A percentile compares a stretch with the other conserved stretches of the same genome.
Conservation (phyloP, 2,329 filamentous ascomycete species). For the Aureobasidium mangrovei region DNA sequence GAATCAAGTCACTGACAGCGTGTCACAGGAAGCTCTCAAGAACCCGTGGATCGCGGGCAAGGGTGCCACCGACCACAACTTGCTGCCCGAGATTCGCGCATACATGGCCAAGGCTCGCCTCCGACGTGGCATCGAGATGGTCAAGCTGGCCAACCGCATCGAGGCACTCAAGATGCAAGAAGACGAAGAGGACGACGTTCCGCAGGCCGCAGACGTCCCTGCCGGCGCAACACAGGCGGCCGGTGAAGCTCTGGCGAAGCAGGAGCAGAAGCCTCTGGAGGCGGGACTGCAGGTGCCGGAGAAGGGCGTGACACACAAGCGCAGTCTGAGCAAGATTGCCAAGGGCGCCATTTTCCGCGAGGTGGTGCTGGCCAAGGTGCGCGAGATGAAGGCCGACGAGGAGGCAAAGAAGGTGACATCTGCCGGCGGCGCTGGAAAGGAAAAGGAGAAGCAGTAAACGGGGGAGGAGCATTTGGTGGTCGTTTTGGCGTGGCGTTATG, state of each 20-base stretch:
- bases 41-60: conserved; percentile 88
- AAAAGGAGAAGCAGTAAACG: not conserved
- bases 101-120: conserved; percentile 89
- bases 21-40: conserved; percentile 58
- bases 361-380: conserved; percentile 86
- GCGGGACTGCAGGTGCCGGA: conserved; percentile 19
- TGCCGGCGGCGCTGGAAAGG: not conserved
- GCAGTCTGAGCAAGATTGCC: conserved; percentile 49
- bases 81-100: conserved; percentile 91
- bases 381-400: conserved; percentile 82
- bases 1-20: not conserved
- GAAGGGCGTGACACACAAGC: conserved; percentile 34
- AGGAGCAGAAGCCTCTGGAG: conserved; percentile 19
- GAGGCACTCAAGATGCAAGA: conserved; percentile 89
- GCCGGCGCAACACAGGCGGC: conserved; percentile 53
- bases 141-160: conserved; percentile 93
- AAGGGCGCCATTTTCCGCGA: conserved; percentile 80
- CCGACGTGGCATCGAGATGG: conserved; percentile 85
- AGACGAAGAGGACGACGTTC: conserved; percentile 67
- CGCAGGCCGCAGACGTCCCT: conserved; percentile 50
- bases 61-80: conserved; percentile 88
- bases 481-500: conserved; percentile 6
- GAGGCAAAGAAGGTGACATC: conserved; percentile 36
- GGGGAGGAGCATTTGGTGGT: not conserved
- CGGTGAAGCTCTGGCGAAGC: conserved; percentile 31